Evolutionary conservation across 176 grass and related monocot species (phyloP).

Genomic region (Rhipidocladum racemiflorum): DNA sequence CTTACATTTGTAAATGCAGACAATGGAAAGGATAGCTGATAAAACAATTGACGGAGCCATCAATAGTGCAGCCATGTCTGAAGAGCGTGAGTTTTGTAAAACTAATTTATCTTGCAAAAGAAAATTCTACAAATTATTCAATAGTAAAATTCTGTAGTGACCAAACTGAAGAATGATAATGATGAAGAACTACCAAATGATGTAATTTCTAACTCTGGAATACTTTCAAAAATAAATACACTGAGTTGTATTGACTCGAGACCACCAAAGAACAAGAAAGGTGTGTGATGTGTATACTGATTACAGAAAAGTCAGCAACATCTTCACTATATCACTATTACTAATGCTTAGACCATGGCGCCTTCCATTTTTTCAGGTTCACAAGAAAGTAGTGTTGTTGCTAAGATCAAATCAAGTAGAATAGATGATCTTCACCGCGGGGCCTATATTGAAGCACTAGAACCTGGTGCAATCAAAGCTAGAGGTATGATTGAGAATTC

Average conservation of each 20-base stretch:
- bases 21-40: not conserved
- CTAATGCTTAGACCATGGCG: not conserved
- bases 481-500: not conserved
- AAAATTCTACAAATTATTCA: not conserved
- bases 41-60: slow-evolving; percentile 1
- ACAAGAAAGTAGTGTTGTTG: not conserved
- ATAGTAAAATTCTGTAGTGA: not conserved
- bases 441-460: not conserved
- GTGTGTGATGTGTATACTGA: not conserved
- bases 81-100: slow-evolving; percentile 24
- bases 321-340: not conserved
- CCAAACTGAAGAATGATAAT: not conserved
- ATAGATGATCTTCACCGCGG: not conserved
- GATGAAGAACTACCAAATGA: not conserved
- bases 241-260: not conserved
- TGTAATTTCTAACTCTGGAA: not conserved
- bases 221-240: slow-evolving; percentile 4
- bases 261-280: not conserved
- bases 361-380: slow-evolving; percentile 13
- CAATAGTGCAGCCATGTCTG: not conserved
- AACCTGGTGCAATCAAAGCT: not conserved
- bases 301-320: not conserved
- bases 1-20: not conserved
- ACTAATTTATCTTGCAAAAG: not conserved
- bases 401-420: not conserved